These are phyloP conservation scores for Phytopythium aichiense DNA, from an alignment of 352 stramenopile genomes.

Conservation along the genomic window DNA sequence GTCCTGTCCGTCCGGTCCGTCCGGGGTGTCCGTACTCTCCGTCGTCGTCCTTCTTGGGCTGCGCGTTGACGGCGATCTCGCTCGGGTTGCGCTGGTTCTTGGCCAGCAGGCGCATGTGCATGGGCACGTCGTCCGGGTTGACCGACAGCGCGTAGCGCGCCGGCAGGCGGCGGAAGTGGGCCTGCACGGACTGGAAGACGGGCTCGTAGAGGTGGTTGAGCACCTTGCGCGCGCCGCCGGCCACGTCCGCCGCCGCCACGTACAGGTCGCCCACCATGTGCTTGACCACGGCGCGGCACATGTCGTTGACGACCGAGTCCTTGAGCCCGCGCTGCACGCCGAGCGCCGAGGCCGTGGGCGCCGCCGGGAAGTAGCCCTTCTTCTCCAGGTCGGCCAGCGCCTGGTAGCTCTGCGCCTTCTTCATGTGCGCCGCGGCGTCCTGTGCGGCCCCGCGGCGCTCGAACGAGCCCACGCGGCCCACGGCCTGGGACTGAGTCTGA, in stretches of 20 bases:
- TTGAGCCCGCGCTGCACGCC: constrained; percentile 81
- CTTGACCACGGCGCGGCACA: constrained; percentile 84
- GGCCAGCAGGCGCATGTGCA: constrained; percentile 82
- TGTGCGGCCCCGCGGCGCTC: constrained; percentile 19
- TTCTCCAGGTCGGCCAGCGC: constrained; percentile 80
- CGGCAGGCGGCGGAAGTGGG: constrained; percentile 74
- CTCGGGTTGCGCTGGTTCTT: constrained; percentile 79
- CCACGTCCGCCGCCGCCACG: constrained; percentile 53
- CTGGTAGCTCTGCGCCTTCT: constrained; percentile 77
- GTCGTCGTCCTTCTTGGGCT: constrained; percentile 85
- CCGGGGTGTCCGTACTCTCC: constrained; percentile 62
- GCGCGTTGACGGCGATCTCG: constrained; percentile 77
- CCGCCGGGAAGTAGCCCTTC: constrained; percentile 75
- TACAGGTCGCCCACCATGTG: constrained; percentile 88
- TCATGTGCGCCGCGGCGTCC: constrained; percentile 44
- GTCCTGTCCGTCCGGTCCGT: neutral
- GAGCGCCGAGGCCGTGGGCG: constrained; percentile 68
- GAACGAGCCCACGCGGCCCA: constrained; percentile 53
- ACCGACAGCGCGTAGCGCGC: constrained; percentile 81
- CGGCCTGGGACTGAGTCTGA: no score
- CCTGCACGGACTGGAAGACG: constrained; percentile 82
- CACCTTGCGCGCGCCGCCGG: constrained; percentile 69
- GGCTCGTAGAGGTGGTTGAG: constrained; percentile 85
- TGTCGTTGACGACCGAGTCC: constrained; percentile 86
- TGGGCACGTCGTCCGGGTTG: constrained; percentile 82